Evolutionary conservation across 2,329 filamentous ascomycete genomes (phyloP), one percentile per base, ranked within the genome.

Genomic region (Diaporthe longicolla): DNA sequence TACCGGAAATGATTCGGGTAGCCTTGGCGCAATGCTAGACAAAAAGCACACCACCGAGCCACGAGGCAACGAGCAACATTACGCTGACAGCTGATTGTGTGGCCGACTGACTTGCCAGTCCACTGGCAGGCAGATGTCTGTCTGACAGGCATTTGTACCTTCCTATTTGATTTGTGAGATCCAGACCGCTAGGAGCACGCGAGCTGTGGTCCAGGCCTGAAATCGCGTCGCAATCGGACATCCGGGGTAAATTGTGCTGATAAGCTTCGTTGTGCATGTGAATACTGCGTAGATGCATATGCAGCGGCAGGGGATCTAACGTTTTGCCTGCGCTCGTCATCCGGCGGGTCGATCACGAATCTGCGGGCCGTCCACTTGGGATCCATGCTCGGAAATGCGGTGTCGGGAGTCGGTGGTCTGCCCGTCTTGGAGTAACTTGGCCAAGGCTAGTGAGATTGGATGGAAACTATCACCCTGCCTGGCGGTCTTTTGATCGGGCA

Each of bases 291-390:
- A 52, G 3, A 26, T 68, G 63, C 48, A 68, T 35, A 68, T 65
- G 61, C 43, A 65, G 10, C 9, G 3, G 43, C 61, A 65, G 19
- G 61, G 61, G 26, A 3, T 7, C 45, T 32, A n/a, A 54, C 32
- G 45, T 24, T 26, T 8, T 4, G 17, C 24, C 52, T 37, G 40
- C 29, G 52, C n/a, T 70, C 73, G 73, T 73, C 73, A 74, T 74
- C 45, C n/a, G 29, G 70, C 61, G 65, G 73, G 58, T 68, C 52
- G 32, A 40, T 73, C 65, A 75, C 73, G 71, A 68, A 72, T 73
- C 58, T 73, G 71, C 57, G 61, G 54, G 65, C n/a, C 50, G 32
- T 43, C 61, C 15, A 45, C 52, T n/a, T 71, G 32, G 17, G 26
- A n/a, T 48, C 55, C 59, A 54, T 68, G n/a, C 17, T 37, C 63